Evolutionary conservation across 1,139 yeast genomes (phyloP).

Genomic region (Magnusiomyces tetraspermus): DNA sequence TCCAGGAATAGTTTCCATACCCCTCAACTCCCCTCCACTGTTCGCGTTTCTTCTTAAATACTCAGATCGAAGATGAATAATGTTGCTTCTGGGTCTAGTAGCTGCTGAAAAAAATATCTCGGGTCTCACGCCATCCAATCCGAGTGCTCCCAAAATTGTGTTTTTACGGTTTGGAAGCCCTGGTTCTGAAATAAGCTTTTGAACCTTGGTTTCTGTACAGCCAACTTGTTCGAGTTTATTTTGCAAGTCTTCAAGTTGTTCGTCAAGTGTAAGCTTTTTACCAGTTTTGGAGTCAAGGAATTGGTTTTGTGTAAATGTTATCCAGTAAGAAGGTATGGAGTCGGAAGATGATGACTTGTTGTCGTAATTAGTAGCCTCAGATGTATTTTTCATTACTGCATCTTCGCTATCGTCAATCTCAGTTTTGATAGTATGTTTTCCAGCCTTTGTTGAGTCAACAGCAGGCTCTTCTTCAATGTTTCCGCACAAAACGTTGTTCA

Average conservation of each 20-base stretch:
- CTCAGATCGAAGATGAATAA: no score
- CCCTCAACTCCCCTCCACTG: no score
- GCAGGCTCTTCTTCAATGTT: slow-evolving; percentile 8
- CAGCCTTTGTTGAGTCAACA: background rate
- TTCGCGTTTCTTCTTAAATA: no score
- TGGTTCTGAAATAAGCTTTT: background rate
- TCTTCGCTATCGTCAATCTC: no score
- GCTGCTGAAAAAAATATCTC: no score
- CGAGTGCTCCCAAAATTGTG: background rate
- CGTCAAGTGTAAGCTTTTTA: slow-evolving; percentile 3
- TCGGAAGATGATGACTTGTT: no score
- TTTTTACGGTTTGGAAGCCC: background rate
- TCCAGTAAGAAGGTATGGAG: background rate
- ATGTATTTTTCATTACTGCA: no score
- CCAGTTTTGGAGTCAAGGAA: background rate
- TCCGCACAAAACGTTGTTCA: slow-evolving; percentile 5
- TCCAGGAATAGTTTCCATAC: no score
- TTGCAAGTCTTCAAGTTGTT: slow-evolving; percentile 5
- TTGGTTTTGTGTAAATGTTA: slow-evolving; percentile 4
- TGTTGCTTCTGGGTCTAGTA: no score
- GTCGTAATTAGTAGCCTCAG: no score
- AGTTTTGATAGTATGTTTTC: background rate
- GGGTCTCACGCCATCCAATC: background rate
- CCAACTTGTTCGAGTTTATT: slow-evolving; percentile 6
- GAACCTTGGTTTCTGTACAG: background rate